Evolutionary conservation across 768 basidiomycete genomes (phyloP), one percentile per base, ranked within the genome.

Genomic region (Cystobasidium onofrii): DNA sequence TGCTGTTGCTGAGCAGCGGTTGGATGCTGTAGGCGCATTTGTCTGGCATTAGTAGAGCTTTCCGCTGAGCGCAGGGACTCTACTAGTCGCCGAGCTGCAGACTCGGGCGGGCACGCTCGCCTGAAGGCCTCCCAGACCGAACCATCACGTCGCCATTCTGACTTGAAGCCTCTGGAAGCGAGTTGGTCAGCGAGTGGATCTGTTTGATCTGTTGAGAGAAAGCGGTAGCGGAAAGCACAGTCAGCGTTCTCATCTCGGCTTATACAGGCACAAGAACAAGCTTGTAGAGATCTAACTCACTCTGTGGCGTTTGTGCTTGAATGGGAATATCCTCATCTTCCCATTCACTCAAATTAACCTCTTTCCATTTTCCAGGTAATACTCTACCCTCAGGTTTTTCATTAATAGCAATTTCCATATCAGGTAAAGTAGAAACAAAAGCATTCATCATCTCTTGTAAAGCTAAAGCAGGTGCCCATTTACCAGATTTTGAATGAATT

Each of bases 351-450:
- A 72, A 63, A 43, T 71, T 60, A 41, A 79, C 69, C 23, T 65
- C 61, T 50, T 63, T 71, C 64, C 77, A 74, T 46, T 65, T 55
- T 43, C 63, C 69, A 12, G 79, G 79, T 46, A 99, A 84, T 9
- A 99, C 87, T 18, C 96, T 88, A 13, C 95, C 91, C 82, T 98
- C 96, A 0, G 93, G 90, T 82, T 89, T 90, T 27, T 90, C 87
- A 78, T 97, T 98, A 82, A 99, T 87, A 0, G 96, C 87, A 76
- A 99, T 88, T 78, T 96, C 90, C 88, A 99, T 88, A 83, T 98
- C 88, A 15, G 95, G 94, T 2, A 98, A 85, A 88, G 92, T 79
- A 1, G 55, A 43, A 27, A 78, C 71, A 74, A 63, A 71, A 33
- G 67, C 67, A 12, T 25, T 70, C 29, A 79, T 75, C 79, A 79